Base-by-base conservation (phyloP, 306 rosid genomes). In the Lathyrus tuberosus region DNA sequence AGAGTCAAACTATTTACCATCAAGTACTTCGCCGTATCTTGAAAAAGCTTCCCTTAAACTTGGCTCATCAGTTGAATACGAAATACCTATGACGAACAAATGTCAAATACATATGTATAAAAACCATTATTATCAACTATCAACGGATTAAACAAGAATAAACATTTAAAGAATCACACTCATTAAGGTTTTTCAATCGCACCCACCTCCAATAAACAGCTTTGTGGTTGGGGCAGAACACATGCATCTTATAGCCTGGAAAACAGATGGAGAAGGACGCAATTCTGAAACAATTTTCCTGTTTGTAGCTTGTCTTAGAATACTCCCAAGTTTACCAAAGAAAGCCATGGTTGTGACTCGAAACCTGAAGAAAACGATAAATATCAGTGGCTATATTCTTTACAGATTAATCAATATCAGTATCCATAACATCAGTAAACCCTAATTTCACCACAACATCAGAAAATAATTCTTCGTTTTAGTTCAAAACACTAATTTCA, bases 121-220 rank as follows among this genome's bases (percentile, higher is more conserved):
- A 24, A 44, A 24, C 52, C 70, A 56, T 30, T 18, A 61, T 42
- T 11, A 61, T 33, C 26, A 59, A 6, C 9, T 6, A 33, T 33
- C 38, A 33, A 33, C 38, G 9, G 49, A 14, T 2, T 6, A n/a
- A 17, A 48, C 41, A 48, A 53, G 17, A 66, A 26, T 37, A 44
- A 14, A 63, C 24, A 58, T 30, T 4, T 52, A 71, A 42, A 11
- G 8, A 11, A 11, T 49, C 5, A 13, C 77, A 80, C 20, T 31
- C 4, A 30, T 15, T 8, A 67, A 48, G 10, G 64, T n/a, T 53
- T 38, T 56, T 61, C 24, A n/a, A 52, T 26, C 53, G 5, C 67
- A 91, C 97, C 99, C 67, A 91, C 97, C 99, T 89, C 99, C 99
- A 0, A 94, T 64, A 56, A 94, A 91, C 48, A 94, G 74, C 81